Evolutionary conservation across 2,329 filamentous ascomycete species (phyloP).

Genomic region (Allantophomopsis lycopodina): DNA sequence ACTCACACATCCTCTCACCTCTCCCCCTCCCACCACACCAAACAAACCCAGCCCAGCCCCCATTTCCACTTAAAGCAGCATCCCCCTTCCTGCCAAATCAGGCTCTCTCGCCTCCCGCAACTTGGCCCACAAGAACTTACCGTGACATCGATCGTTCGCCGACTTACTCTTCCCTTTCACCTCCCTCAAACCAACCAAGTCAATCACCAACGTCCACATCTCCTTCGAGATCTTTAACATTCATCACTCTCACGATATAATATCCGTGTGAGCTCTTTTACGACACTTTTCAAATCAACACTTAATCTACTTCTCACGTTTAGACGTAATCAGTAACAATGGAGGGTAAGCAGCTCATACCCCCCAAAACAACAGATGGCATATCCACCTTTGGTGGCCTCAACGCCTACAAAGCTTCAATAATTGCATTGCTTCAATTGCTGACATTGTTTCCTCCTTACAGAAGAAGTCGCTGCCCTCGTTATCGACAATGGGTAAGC

Average conservation of each 20-base stretch:
- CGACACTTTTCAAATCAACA: slow-evolving; percentile 2
- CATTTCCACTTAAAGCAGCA: not conserved
- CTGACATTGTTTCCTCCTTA: slow-evolving; percentile 20
- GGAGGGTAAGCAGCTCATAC: slow-evolving; percentile 21
- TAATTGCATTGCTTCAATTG: slow-evolving; percentile 7
- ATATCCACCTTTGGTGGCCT: not conserved
- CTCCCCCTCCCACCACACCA: not conserved
- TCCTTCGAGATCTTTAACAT: slow-evolving; percentile 14
- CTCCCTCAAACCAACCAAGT: slow-evolving; percentile 3
- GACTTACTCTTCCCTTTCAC: slow-evolving; percentile 6
- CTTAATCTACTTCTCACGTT: slow-evolving; percentile 8
- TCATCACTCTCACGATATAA: slow-evolving; percentile 2
- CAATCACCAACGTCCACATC: slow-evolving; percentile 13
- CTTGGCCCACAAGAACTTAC: slow-evolving; percentile 3
- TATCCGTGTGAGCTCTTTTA: slow-evolving; percentile 11
- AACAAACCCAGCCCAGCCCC: not conserved
- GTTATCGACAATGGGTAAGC: slow-evolving; percentile 99
- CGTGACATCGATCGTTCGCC: slow-evolving; percentile 3
- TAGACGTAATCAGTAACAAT: slow-evolving; percentile 21
- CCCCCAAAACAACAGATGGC: no score
- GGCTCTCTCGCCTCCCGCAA: slow-evolving; percentile 2
- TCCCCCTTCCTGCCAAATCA: not conserved
- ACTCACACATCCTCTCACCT: no score
- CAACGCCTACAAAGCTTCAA: slow-evolving; percentile 2
- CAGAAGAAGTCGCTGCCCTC: slow-evolving; percentile 99